Conservation (phyloP, 192 early-diverging fungal species). For the Coemansia sp. region DNA sequence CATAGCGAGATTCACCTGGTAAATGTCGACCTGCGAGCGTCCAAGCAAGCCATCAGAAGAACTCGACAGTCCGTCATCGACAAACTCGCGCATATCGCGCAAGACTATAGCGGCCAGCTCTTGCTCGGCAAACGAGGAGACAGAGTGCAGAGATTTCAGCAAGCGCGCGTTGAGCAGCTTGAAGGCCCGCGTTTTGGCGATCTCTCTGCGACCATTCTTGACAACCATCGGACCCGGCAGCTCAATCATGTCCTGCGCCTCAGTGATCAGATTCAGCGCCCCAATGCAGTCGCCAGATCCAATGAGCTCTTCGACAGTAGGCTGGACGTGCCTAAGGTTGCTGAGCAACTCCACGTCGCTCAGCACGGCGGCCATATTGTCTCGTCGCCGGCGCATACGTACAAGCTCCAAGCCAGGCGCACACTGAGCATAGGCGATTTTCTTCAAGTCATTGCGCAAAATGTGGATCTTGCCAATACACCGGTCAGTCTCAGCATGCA, state of each 20-base stretch:
- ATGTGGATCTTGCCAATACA: constrained; percentile 88
- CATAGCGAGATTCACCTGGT: constrained; percentile 50
- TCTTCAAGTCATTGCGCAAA: constrained; percentile 69
- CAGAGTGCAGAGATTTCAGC: constrained; percentile 19
- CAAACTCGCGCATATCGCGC: constrained; percentile 54
- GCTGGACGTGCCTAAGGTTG: constrained; percentile 76
- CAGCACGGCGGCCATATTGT: constrained; percentile 71
- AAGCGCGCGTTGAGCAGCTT: constrained; percentile 29
- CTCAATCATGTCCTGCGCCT: constrained; percentile 64
- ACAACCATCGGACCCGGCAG: neutral
- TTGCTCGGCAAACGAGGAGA: constrained; percentile 38
- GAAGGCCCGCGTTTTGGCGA: constrained; percentile 36
- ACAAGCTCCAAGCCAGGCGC: constrained; percentile 84
- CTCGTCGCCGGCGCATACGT: constrained; percentile 70
- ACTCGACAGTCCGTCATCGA: constrained; percentile 50
- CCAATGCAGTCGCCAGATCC: constrained; percentile 83
- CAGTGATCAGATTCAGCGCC: constrained; percentile 87
- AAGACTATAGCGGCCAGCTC: constrained; percentile 48
- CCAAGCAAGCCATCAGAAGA: constrained; percentile 18
- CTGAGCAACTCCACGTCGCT: constrained; percentile 71
- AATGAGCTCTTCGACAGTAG: constrained; percentile 81
- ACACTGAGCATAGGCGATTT: constrained; percentile 65
- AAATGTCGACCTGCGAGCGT: constrained; percentile 46
- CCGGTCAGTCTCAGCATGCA: constrained; percentile 88
- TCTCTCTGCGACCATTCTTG: constrained; percentile 14